Conservation (phyloP, 177 flowering plant genomes). For the Telopea speciosissima region DNA sequence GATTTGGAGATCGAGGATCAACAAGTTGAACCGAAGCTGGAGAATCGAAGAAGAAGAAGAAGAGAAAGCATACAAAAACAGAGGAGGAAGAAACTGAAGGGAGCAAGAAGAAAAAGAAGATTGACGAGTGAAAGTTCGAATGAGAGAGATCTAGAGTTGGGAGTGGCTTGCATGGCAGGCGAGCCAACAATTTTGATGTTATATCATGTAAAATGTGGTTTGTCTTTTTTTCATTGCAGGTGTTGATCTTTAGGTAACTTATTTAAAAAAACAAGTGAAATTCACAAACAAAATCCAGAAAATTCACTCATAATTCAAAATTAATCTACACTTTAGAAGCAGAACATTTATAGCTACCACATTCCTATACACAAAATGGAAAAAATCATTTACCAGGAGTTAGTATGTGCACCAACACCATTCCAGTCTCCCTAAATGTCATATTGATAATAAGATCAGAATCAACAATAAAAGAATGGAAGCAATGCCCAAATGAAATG, state of each 20-base stretch:
- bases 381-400: conserved; percentile 21
- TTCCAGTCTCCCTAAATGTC: conserved; percentile 33
- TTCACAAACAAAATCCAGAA: background rate
- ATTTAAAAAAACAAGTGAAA: no score
- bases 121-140: conserved; percentile 3
- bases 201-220: background rate
- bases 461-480: background rate
- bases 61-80: conserved; percentile 25
- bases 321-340: background rate
- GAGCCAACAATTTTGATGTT: conserved; percentile 4
- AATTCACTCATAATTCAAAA: background rate
- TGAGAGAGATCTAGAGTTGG: background rate
- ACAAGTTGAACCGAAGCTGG: conserved; percentile 3
- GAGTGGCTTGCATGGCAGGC: background rate
- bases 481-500: background rate
- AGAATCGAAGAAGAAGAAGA: conserved; percentile 26
- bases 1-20: conserved; percentile 13
- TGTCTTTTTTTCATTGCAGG: background rate
- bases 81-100: conserved; percentile 25
- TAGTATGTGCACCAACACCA: conserved; percentile 36
- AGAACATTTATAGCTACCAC: no score
- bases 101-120: conserved; percentile 25
- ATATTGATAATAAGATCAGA: background rate
- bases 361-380: background rate
- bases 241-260: background rate